Evolutionary conservation across 495 filamentous ascomycete species (phyloP), one percentile per base, ranked within the genome.

Genomic region (Aspergillus funiculosus): DNA sequence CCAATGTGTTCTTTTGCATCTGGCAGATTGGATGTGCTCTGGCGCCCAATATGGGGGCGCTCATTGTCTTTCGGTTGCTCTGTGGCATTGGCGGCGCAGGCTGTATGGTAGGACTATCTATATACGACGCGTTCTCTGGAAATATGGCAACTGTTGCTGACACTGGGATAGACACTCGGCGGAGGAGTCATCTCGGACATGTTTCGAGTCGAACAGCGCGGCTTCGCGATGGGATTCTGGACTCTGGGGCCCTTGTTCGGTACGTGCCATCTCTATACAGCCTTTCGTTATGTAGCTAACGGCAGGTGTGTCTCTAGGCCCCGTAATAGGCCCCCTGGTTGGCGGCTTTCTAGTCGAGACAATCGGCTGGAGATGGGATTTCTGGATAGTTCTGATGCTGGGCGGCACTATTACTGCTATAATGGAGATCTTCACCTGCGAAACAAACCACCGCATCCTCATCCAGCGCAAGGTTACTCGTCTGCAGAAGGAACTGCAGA

Each of bases 391-490:
- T 2, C 54, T 67, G 0, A 72, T 78, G 25, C 43, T 74, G 5
- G 59, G 60, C 2, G 55, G 57, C 21, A 47, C 32, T 25, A 42
- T 59, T 22, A 44, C 48, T 9, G 19, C 66, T 20, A n/a, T 75
- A n/a, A 69, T 68, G 34, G 43, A 77, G 29, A 51, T 63, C 11
- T 53, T 85, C 6, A 69, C 77, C 14, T 77, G 75, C 40, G 87
- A 94, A 61, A 89, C 85, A 14, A 66, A 87, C 18, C 85, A 83
- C 8, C 76, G 74, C 31, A 81, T 89, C 11, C 64, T 94, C 13
- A 67, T 94, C 7, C 77, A 73, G 24, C 73, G 79, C 10, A 90
- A 86, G 56, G 85, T 84, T 2, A 63, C 63, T 8, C 61, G 68
- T n/a, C 62, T 83, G 14, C 70, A 78, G 54, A 62, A 74, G 15